Evolutionary conservation across 2,329 filamentous ascomycete genomes (phyloP).

Genomic region (Fusarium pseudocircinatum): DNA sequence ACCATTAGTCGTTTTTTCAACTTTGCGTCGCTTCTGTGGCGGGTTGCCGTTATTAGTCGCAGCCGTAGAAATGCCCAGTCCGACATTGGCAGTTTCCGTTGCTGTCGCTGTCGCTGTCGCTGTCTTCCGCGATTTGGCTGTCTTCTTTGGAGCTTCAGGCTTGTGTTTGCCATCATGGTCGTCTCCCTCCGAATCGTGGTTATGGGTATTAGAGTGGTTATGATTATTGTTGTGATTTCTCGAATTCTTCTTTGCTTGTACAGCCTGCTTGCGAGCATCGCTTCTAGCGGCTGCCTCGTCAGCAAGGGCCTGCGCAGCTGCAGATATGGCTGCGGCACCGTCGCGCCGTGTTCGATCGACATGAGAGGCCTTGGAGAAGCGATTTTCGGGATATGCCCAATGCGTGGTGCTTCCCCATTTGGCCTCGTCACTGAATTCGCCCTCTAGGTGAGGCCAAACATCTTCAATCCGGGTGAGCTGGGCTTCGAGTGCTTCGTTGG

Average conservation of each 20-base stretch:
- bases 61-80: conserved; percentile 72
- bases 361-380: conserved; percentile 70
- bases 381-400: conserved; percentile 94
- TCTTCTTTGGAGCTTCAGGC: conserved; percentile 67
- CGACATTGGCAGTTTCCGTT: conserved; percentile 61
- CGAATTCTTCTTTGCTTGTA: conserved; percentile 78
- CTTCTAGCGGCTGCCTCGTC: conserved; percentile 86
- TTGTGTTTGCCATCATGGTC: conserved; percentile 67
- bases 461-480: conserved; percentile 87
- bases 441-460: conserved; percentile 85
- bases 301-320: conserved; percentile 79
- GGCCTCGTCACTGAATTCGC: conserved; percentile 93
- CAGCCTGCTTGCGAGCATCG: conserved; percentile 84
- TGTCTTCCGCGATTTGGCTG: conserved; percentile 72
- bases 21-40: conserved; percentile 80
- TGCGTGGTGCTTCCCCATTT: conserved; percentile 91
- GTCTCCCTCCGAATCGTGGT: conserved; percentile 80
- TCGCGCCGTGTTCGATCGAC: conserved; percentile 82
- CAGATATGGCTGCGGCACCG: conserved; percentile 79
- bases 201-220: conserved; percentile 24
- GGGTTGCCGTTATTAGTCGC: conserved; percentile 63
- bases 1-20: conserved; percentile 71
- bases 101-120: conserved; percentile 59
- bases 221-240: conserved; percentile 60
- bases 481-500: conserved; percentile 87